A percentile compares a stretch with the other conserved stretches of the same genome.
Conservation (phyloP, 495 filamentous ascomycete genomes). For the Glutinoglossum americanum region DNA sequence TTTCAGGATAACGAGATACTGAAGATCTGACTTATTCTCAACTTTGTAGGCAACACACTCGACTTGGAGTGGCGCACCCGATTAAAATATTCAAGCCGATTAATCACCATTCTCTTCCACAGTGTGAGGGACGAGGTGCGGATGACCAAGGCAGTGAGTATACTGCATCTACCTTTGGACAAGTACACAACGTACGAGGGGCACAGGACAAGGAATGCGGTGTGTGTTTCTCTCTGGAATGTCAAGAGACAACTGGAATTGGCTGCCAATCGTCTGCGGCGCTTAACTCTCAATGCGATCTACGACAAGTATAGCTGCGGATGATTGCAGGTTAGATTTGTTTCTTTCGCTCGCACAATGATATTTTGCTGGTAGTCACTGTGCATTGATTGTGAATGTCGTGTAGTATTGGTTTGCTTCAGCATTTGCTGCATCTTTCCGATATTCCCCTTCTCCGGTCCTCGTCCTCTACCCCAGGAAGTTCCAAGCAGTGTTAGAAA, state of each 20-base stretch:
- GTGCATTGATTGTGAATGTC: conserved; percentile 1
- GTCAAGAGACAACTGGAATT: not conserved
- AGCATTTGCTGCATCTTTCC: conserved; percentile 1
- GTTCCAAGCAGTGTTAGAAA: not conserved
- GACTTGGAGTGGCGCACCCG: not conserved
- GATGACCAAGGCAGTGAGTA: not conserved
- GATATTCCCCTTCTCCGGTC: not conserved
- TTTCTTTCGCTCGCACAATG: not conserved
- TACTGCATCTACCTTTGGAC: not conserved
- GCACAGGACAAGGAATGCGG: not conserved
- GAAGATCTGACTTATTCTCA: not conserved
- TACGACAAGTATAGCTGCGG: not conserved
- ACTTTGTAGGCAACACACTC: not conserved
- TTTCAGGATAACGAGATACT: not conserved
- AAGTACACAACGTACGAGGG: not conserved
- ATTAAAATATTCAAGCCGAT: not conserved
- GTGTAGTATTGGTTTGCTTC: not conserved
- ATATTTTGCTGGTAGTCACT: not conserved
- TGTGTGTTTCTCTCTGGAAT: not conserved
- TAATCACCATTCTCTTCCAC: not conserved
- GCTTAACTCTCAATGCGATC: not conserved
- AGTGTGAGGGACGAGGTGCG: not conserved
- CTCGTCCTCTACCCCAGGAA: not conserved
- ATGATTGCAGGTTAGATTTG: not conserved
- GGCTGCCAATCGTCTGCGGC: not conserved